Conservation (phyloP, 2,329 filamentous ascomycete genomes). For the Didymella exigua region DNA sequence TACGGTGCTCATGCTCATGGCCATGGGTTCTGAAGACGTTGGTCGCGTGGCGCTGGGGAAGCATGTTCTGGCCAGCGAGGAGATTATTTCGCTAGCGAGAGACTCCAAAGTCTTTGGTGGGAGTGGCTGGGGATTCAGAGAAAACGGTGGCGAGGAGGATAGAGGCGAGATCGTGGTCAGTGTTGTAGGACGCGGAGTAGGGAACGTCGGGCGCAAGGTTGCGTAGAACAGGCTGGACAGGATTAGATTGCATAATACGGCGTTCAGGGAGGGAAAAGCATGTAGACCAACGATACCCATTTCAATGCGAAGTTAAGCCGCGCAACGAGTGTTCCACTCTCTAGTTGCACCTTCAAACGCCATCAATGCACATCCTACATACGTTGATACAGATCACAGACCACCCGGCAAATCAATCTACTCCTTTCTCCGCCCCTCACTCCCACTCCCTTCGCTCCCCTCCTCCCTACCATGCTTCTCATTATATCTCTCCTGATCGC, state of each 20-base stretch:
- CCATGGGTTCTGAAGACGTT: constrained; percentile 96
- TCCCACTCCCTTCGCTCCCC: constrained; percentile 14
- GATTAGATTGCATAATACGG: constrained; percentile 1
- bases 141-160: constrained; percentile 54
- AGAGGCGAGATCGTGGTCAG: constrained; percentile 78
- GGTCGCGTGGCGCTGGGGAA: constrained; percentile 81
- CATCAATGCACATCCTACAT: constrained; percentile 20
- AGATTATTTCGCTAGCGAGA: constrained; percentile 77
- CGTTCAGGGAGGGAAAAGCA: constrained; percentile 14
- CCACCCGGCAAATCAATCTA: constrained; percentile 10
- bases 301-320: constrained; percentile 10
- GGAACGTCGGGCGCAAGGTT: constrained; percentile 93
- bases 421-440: constrained; percentile 36
- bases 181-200: constrained; percentile 90
- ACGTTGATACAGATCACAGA: not conserved
- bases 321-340: not conserved
- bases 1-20: constrained; percentile 87
- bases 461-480: constrained; percentile 37
- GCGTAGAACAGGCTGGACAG: constrained; percentile 49
- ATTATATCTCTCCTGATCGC: constrained; percentile 40
- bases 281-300: constrained; percentile 18
- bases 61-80: constrained; percentile 80
- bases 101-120: constrained; percentile 89
- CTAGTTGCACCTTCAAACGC: constrained; percentile 11
- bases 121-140: constrained; percentile 87